These are phyloP conservation scores for Kandelia obovata DNA, from an alignment of 345 rosid species.

Conservation along the genomic window DNA sequence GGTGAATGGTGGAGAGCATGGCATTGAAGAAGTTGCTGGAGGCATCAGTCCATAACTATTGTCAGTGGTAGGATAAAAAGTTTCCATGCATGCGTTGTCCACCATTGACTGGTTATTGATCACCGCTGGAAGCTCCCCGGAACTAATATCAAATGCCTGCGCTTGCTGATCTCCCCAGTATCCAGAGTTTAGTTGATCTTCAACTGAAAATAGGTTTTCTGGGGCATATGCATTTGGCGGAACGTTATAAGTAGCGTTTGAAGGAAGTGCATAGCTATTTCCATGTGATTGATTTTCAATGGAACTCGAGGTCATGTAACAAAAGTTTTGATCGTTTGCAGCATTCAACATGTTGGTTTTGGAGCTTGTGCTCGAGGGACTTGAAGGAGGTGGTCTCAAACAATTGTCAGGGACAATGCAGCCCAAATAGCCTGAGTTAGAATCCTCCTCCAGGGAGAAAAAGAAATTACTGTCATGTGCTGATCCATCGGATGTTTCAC, in stretches of 20 bases:
- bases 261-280: constrained; percentile 13
- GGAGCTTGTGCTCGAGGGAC: constrained; percentile 14
- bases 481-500: constrained; percentile 35
- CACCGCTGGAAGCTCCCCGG: constrained; percentile 55
- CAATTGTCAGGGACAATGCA: constrained; percentile 93
- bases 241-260: not conserved
- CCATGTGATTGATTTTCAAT: constrained; percentile 15
- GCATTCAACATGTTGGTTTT: not conserved
- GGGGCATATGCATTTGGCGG: not conserved
- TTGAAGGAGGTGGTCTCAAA: constrained; percentile 62
- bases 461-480: constrained; percentile 43
- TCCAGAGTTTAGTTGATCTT: constrained; percentile 22
- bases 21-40: constrained; percentile 33
- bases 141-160: constrained; percentile 41
- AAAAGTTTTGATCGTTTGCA: constrained; percentile 18
- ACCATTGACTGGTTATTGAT: constrained; percentile 37
- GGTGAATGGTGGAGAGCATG: constrained; percentile 22
- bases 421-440: constrained; percentile 84
- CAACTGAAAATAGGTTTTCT: constrained; percentile 19
- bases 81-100: constrained; percentile 39
- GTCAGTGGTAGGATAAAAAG: constrained; percentile 18
- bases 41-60: constrained; percentile 20
- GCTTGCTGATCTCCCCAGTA: constrained; percentile 31
- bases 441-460: constrained; percentile 29
- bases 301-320: constrained; percentile 13